phyloP scores from a whole-genome alignment of 768 basidiomycete genomes.

The Hebeloma cylindrosporum region DNA sequence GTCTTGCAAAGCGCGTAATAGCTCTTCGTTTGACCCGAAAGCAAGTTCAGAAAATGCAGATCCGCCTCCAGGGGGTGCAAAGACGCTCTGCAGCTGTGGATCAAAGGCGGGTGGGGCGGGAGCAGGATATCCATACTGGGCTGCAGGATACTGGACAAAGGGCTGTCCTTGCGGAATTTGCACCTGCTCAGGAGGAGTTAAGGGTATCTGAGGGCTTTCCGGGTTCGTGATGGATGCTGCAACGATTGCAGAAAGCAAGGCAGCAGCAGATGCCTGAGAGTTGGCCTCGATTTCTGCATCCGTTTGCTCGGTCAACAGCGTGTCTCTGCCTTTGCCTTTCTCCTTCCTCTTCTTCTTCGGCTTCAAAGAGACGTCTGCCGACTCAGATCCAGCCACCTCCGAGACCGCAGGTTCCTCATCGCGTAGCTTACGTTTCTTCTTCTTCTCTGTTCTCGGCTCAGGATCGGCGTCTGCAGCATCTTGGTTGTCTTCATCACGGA shows the following conservation, averaged over 20 bases:
- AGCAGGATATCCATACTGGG: slow-evolving; percentile 25
- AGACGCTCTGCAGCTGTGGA: slow-evolving; percentile 17
- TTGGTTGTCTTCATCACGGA: slow-evolving; percentile 27
- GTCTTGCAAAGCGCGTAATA: slow-evolving; percentile 70
- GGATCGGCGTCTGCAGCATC: slow-evolving; percentile 14
- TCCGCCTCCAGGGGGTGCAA: slow-evolving; percentile 17
- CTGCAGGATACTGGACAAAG: slow-evolving; percentile 30
- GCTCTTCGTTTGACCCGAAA: slow-evolving; percentile 66
- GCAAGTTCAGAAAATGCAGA: slow-evolving; percentile 37
- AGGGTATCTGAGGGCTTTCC: slow-evolving; percentile 27
- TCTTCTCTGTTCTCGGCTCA: slow-evolving; percentile 29
- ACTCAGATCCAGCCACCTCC: background rate
- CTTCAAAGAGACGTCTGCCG: slow-evolving; percentile 9
- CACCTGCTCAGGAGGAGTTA: slow-evolving; percentile 30
- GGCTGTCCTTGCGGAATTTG: slow-evolving; percentile 25
- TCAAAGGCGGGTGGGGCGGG: slow-evolving; percentile 20
- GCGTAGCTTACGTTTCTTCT: slow-evolving; percentile 33
- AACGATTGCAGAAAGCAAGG: slow-evolving; percentile 64
- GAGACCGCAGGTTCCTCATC: slow-evolving; percentile 13
- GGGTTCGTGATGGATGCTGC: slow-evolving; percentile 60
- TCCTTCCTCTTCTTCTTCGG: slow-evolving; percentile 29
- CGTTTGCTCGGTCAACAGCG: slow-evolving; percentile 21
- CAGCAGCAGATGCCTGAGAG: slow-evolving; percentile 51
- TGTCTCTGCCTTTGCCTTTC: slow-evolving; percentile 35
- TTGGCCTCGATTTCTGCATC: slow-evolving; percentile 34